Base-by-base conservation (phyloP, 2,329 filamentous ascomycete species). In the Claviceps arundinis region DNA sequence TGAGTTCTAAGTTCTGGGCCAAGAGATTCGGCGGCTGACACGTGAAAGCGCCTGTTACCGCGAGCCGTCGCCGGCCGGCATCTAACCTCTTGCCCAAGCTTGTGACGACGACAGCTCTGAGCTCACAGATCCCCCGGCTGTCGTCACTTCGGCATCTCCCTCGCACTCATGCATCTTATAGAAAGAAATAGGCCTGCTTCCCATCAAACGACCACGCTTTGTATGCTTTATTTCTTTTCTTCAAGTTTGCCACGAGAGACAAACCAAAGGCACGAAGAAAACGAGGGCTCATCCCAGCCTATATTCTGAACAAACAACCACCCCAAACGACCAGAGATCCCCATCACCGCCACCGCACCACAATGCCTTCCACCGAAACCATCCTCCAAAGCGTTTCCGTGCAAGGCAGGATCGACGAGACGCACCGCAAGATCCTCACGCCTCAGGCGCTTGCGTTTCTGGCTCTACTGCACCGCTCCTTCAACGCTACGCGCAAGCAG, bases 381-480 rank as follows among this genome's bases (percentile, higher is more conserved):
- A 86, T 95, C 65, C 84, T 96, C 60, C 83, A 89, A 69, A 89
- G 89, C 70, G 90, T 96, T 65, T 81, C 83, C 70, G 81, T 97
- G 76, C 83, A 89, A 63, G 91, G 89, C 64, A 70, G 79, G 56
- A 73, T 97, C 65, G 82, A 82, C 64, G 82, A 91, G 54, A 74
- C 84, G 61, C 85, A 90, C 68, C 82, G 82, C 73, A 91, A 95
- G 77, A 94, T 98, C 68, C 80, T 97, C 59, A 95, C 83, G 57
- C 91, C 89, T 61, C 81, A 94, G 59, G 91, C 91, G 52, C 83
- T 88, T 58, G 86, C 89, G 57, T 98, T 97, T 76, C 81, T 98
- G 55, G 87, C 91, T 40, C 84, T 96, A 58, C 81, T 98, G 63
- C 93, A 98, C 74, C 85, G 91, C 66, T 89, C 89, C 58, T 97